A percentile compares a stretch with the other conserved stretches of the same genome.
phyloP scores from a whole-genome alignment of 129 eudicot species.

The Oenanthe sinensis region DNA sequence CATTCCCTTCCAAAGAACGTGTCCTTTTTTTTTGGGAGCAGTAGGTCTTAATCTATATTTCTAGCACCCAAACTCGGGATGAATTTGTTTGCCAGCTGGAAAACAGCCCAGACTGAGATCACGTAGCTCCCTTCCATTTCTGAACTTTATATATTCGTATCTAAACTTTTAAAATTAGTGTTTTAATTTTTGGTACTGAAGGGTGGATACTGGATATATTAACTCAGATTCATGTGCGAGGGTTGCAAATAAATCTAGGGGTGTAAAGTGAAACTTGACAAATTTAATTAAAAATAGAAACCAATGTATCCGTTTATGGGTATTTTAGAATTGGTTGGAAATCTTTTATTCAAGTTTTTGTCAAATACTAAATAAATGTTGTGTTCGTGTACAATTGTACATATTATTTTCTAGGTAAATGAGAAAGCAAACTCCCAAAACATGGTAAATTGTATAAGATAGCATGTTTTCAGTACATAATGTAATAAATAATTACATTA shows the following conservation, averaged over 20 bases:
- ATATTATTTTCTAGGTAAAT: neutral
- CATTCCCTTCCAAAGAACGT: neutral
- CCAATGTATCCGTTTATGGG: neutral
- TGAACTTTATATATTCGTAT: neutral
- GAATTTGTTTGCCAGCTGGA: neutral
- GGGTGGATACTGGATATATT: neutral
- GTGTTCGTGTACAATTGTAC: neutral
- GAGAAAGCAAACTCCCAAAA: neutral
- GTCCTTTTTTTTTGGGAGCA: too few relatives aligned
- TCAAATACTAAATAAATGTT: too few relatives aligned
- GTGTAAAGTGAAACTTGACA: neutral
- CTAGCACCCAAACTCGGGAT: too few relatives aligned
- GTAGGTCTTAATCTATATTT: neutral
- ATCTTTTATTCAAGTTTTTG: neutral
- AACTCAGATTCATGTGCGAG: neutral
- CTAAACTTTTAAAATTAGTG: neutral
- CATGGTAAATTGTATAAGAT: neutral
- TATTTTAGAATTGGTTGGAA: neutral
- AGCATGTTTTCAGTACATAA: neutral
- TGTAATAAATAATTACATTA: neutral
- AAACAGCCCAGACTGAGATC: neutral
- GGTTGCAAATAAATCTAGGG: neutral
- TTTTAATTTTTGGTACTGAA: neutral
- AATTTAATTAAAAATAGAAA: too few relatives aligned
- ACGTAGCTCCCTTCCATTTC: neutral